Percentiles rank a stretch among this genome's conserved stretches.
Evolutionary conservation across 768 basidiomycete species (phyloP).

Genomic region (Strobilomyces confusus): DNA sequence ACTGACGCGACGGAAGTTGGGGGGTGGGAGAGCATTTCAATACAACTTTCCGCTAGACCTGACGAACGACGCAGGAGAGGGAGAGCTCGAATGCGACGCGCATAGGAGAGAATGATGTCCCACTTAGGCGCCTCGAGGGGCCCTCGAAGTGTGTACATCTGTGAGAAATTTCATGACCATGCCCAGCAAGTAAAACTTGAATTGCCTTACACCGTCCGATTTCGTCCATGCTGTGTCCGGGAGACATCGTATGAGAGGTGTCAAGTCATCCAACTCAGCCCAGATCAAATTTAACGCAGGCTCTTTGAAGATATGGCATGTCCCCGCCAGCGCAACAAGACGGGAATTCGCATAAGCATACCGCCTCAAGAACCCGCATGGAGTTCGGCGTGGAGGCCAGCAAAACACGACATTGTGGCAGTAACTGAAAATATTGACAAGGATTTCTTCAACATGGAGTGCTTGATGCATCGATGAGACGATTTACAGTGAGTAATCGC

Average conservation of each 20-base stretch:
- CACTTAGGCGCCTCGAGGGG: slow-evolving; percentile 1
- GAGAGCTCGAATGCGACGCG: slow-evolving; percentile 9
- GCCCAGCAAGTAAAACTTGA: not conserved
- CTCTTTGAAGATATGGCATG: not conserved
- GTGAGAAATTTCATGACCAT: not conserved
- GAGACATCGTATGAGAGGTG: slow-evolving; percentile 13
- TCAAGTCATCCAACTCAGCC: not conserved
- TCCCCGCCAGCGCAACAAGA: not conserved
- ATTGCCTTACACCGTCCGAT: slow-evolving; percentile 2
- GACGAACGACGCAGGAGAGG: not conserved
- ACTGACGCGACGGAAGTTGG: not conserved
- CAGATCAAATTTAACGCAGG: not conserved
- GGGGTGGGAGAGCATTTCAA: slow-evolving; percentile 1
- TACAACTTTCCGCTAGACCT: not conserved
- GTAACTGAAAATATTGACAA: not conserved
- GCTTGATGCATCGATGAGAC: not conserved
- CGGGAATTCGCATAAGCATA: not conserved
- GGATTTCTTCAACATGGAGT: not conserved
- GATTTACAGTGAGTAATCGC: too few species aligned
- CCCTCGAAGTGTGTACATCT: slow-evolving; percentile 4
- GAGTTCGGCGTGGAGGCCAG: not conserved
- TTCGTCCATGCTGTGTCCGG: not conserved
- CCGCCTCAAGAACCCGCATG: not conserved
- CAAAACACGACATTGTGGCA: not conserved
- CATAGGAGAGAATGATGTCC: slow-evolving; percentile 8